These are phyloP conservation scores for Diatrype stigma DNA, from an alignment of 2,329 filamentous ascomycete species.

Conservation along the genomic window DNA sequence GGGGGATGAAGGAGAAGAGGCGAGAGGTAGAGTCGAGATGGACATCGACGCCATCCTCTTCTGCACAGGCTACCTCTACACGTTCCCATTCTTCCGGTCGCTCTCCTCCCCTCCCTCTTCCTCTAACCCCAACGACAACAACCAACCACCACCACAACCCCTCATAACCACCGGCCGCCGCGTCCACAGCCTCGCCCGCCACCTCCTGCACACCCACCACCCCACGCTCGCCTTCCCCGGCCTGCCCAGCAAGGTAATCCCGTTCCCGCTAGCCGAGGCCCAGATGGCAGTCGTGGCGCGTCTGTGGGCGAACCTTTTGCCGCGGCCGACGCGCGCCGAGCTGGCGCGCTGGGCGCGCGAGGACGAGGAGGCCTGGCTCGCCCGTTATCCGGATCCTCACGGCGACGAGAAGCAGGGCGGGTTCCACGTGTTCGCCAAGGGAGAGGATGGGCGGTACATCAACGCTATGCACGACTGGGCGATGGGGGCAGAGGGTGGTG, in stretches of 20 bases:
- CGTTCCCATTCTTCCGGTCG: constrained; percentile 65
- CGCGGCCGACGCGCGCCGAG: constrained; percentile 55
- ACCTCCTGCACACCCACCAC: constrained; percentile 70
- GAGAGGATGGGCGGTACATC: constrained; percentile 65
- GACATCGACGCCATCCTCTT: constrained; percentile 76
- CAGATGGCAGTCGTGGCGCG: constrained; percentile 75
- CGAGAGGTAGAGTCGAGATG: constrained; percentile 57
- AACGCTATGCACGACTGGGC: constrained; percentile 65
- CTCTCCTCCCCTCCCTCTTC: constrained; percentile 21
- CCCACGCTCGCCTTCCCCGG: constrained; percentile 76
- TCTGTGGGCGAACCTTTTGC: constrained; percentile 68
- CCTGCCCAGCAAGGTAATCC: constrained; percentile 79
- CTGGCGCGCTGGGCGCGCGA: constrained; percentile 68
- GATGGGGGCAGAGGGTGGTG: constrained; percentile 29
- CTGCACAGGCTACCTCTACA: constrained; percentile 86
- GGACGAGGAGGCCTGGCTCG: constrained; percentile 44
- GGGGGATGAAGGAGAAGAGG: constrained; percentile 23
- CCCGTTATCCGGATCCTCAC: constrained; percentile 40
- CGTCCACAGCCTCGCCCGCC: constrained; percentile 70
- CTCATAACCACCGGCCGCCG: constrained; percentile 66
- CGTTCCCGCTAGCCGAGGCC: constrained; percentile 75
- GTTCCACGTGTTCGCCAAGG: constrained; percentile 47
- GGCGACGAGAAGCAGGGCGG: too few relatives aligned
- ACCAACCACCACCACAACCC: constrained; percentile 28
- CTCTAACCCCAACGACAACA: not conserved